Base-by-base conservation (phyloP, 1,284 basidiomycete species). In the Cutaneotrichosporon curvatum region DNA sequence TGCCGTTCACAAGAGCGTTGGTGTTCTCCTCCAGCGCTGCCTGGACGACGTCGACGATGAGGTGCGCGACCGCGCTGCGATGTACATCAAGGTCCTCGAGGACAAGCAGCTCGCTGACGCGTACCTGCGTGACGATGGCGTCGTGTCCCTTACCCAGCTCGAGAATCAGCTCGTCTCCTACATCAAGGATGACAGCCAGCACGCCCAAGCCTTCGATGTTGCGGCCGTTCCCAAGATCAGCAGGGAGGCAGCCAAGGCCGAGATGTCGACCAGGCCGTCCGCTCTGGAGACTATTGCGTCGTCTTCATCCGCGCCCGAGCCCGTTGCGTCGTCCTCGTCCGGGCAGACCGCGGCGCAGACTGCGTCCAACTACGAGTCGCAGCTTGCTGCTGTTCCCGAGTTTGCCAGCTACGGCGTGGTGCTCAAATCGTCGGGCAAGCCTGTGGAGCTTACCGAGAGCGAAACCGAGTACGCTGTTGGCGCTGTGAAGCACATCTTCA, bases 31-130 rank as follows among this genome's bases (percentile, higher is more conserved):
- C 33, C 84, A 79, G 59, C 89, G 90, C 59, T 99, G 95, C 68
- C 76, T 98, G 57, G 95, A 98, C 67, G 95, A 99, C 71, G 89
- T 97, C 16, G 95, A 98, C 55, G 95, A 99, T 66, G 95, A 99
- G 76, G 95, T 99, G 51, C 83, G 95, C 44, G 95, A 99, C 70
- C 86, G 95, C 50, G 95, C 94, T 5, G 89, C 94, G 10, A 80
- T 98, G 72, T 97, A 95, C 72, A 78, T 95, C 52, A 84, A 82
- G 73, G 79, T 87, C 7, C 81, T 96, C 60, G 79, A 84, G 56
- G 85, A 87, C 67, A 81, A 85, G 55, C 73, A 79, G 14, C 75
- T 99, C 47, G 88, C 87, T 6, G 82, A 87, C 60, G 79, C 80
- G 28, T 94, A 92, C 64, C 81, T 96, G 55, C 89, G 87, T 73